Evolutionary conservation across 129 eudicot species (phyloP).

Genomic region (Tanacetum coccineum): DNA sequence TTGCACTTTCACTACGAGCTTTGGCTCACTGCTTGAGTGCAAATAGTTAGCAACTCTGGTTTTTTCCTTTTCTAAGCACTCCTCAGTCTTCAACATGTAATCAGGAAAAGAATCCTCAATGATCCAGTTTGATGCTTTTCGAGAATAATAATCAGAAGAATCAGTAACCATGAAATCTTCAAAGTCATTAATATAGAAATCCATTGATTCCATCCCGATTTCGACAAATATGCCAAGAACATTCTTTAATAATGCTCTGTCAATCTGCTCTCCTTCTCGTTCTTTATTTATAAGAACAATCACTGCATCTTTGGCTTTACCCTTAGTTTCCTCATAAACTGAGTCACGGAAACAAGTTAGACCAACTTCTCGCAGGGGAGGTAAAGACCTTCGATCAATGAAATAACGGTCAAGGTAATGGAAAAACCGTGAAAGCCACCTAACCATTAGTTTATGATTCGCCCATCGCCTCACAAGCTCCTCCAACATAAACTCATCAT

Average conservation of each 20-base stretch:
- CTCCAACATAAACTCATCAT: slow-evolving; percentile 56
- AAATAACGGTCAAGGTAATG: slow-evolving; percentile 67
- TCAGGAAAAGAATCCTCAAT: too few species aligned
- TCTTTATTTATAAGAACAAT: too few species aligned
- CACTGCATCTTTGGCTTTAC: too few species aligned
- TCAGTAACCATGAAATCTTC: slow-evolving; percentile 37
- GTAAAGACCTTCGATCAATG: slow-evolving; percentile 55
- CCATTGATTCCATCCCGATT: slow-evolving; percentile 70
- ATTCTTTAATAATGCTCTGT: too few species aligned
- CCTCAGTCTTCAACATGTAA: slow-evolving; percentile 47
- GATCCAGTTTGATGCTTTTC: too few species aligned
- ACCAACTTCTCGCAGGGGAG: slow-evolving; percentile 63
- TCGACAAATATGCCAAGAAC: slow-evolving; percentile 39
- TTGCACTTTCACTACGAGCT: too few species aligned
- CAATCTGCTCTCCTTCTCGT: too few species aligned
- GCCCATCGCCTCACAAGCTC: slow-evolving; percentile 62
- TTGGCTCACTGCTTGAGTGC: too few species aligned
- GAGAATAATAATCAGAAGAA: too few species aligned
- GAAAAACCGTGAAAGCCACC: slow-evolving; percentile 66
- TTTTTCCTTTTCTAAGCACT: slow-evolving; percentile 75
- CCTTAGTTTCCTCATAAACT: too few species aligned
- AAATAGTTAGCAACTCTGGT: slow-evolving; percentile 73
- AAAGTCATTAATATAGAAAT: slow-evolving; percentile 55
- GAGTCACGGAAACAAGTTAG: too few species aligned
- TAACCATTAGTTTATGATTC: slow-evolving; percentile 62